Conservation (phyloP, 2,329 filamentous ascomycete genomes). For the Aureobasidium musti region DNA sequence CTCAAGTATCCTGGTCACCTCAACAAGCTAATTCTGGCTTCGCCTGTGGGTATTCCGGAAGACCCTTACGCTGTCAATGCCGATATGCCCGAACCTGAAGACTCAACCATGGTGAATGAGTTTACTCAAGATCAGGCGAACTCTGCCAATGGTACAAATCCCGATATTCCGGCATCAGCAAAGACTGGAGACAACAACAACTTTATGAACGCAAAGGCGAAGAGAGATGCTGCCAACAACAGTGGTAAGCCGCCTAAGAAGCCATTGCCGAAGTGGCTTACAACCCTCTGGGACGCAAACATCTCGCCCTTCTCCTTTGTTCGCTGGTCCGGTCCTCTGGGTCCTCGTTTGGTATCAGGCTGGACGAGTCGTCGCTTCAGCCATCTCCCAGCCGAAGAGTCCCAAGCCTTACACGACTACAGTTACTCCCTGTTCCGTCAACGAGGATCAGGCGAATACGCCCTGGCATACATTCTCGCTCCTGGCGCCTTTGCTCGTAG, state of each 20-base stretch:
- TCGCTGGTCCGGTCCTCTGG: conserved; percentile 82
- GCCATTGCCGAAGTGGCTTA: conserved; percentile 79
- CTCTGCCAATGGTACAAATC: conserved; percentile 44
- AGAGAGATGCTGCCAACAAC: conserved; percentile 39
- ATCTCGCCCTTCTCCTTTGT: conserved; percentile 92
- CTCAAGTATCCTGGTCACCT: conserved; percentile 92
- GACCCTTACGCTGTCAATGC: conserved; percentile 86
- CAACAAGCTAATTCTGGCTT: conserved; percentile 94
- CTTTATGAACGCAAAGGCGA: conserved; percentile 54
- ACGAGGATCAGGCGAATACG: conserved; percentile 90
- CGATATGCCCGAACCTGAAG: conserved; percentile 73
- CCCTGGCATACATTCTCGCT: conserved; percentile 85
- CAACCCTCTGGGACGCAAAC: conserved; percentile 95
- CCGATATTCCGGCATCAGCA: conserved; percentile 16
- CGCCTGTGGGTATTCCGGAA: conserved; percentile 90
- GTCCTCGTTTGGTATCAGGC: conserved; percentile 86
- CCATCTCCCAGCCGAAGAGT: conserved; percentile 77
- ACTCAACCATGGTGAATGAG: conserved; percentile 73
- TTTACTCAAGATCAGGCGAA: conserved; percentile 72
- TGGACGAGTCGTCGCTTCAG: conserved; percentile 95
- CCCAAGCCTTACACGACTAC: conserved; percentile 85
- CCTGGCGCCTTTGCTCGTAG: conserved; percentile 89
- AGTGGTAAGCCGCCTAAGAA: conserved; percentile 52
- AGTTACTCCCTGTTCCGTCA: conserved; percentile 93
- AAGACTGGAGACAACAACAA: conserved; percentile 53